Base-by-base conservation (phyloP, 768 basidiomycete genomes). In the Mycena kentingensis region DNA sequence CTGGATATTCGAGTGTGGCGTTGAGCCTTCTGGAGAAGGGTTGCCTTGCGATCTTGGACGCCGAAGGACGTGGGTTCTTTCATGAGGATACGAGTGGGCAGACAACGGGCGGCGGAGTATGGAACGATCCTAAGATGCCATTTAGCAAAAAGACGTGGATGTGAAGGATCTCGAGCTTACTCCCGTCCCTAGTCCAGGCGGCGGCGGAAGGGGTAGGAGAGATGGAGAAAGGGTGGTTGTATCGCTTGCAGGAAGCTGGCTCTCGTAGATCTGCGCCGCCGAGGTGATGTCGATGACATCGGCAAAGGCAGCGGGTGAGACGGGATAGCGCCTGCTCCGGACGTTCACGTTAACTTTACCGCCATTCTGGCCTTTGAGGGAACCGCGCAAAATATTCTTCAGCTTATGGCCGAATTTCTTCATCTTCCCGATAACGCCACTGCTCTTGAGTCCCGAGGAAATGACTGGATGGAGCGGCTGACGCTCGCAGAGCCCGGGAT, bases 151-250 rank as follows among this genome's bases (percentile, higher is more conserved):
- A n/a, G n/a, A n/a, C n/a, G n/a, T n/a, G n/a, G n/a, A n/a, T n/a
- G n/a, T n/a, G n/a, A n/a, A n/a, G n/a, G n/a, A n/a, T n/a, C n/a
- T n/a, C n/a, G 21, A 16, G 37, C 65, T 50, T 53, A 68, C 68
- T 15, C 43, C 18, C n/a, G n/a, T n/a, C n/a, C n/a, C n/a, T 42
- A 69, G 61, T 15, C 68, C 67, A 53, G 68, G 68, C 27, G 68
- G 68, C 24, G 58, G 54, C 10, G 61, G 54, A 38, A 61, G 55
- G 2, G 53, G 58, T 11, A n/a, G n/a, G n/a, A 52, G 32, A 28
- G 49, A 49, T 43, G 51, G 39, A 43, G 51, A 41, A 26, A 28
- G 5, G 7, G 21, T 46, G 18, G 48, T 48, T 11, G 53, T 59
- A 25, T 39, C 29, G 12, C 51, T 34, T 18, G 7, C 35, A 26